Evolutionary conservation across 805 yeast genomes (phyloP), one percentile per base, ranked within the genome.

Genomic region (Lachancea nothofagi): DNA sequence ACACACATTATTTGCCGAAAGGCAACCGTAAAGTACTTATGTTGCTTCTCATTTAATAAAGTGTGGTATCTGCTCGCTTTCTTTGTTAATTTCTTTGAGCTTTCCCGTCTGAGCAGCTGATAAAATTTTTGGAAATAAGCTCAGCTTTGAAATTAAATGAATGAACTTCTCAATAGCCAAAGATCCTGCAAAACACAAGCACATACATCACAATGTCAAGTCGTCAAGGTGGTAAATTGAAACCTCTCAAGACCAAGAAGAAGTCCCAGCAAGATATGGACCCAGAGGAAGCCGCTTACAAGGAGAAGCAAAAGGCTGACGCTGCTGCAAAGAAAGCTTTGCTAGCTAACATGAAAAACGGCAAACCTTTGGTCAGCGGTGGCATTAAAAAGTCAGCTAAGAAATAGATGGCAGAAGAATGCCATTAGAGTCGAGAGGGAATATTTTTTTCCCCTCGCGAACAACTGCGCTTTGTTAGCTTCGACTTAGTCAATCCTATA

Each of bases 201-300:
- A 9, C 23, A 6, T 28, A 29, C 8, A 36, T 13, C 20, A 13
- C 39, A 32, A 87, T 88, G 96, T 87, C 96, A 36, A 88, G 95
- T 56, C 88, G 96, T 71, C 96, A 89, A 73, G 97, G 97, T 61
- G 97, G 97, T 59, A 89, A 89, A 65, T 79, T 89, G 44, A 89
- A 89, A 78, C 97, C 71, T 43, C 53, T 67, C 43, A 67, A 67
- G 59, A 83, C 90, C 52, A 90, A 85, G 69, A 78, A 82, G 81
- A 87, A 87, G 76, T 74, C 75, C 57, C 71, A 70, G 41, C 83
- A 80, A 46, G 87, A 82, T 22, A 62, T 67, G 46, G 95, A 88
- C 62, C 96, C 89, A 2, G 97, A 89, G 44, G 97, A 88, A 48
- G 40, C 72, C 21, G 96, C 96, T 4, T 88, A 80, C 75, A 86